Evolutionary conservation across 129 eudicot genomes (phyloP).

Genomic region (Centrapalus pauciflorus): DNA sequence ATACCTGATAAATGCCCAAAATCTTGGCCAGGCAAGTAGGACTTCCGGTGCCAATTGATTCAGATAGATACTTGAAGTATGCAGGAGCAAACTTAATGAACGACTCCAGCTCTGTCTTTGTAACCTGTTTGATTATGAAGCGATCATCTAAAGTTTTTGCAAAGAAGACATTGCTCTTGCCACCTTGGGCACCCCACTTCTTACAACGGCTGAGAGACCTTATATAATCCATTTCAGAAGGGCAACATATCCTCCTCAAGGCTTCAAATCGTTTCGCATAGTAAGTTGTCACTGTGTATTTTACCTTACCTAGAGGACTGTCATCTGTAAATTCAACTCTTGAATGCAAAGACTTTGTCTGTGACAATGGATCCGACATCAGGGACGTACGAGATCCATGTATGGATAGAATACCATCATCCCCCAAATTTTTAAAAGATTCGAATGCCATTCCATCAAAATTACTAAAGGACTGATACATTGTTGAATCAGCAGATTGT

Average conservation of each 20-base stretch:
- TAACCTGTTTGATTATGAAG: conserved; percentile 93
- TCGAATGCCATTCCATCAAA: conserved; percentile 57
- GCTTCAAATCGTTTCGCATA: conserved; percentile 81
- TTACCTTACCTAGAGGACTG: conserved; percentile 72
- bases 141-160: conserved; percentile 97
- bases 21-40: conserved; percentile 97
- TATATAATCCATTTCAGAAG: conserved; percentile 78
- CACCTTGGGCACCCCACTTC: conserved; percentile 99
- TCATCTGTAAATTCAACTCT: conserved; percentile 64
- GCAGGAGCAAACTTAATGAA: conserved; percentile 87
- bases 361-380: conserved; percentile 55
- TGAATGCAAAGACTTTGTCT: conserved; percentile 68
- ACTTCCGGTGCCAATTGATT: conserved; percentile 70
- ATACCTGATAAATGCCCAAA: conserved; percentile 97
- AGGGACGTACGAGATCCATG: conserved; percentile 53
- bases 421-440: conserved; percentile 57
- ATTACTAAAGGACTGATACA: conserved; percentile 43
- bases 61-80: conserved; percentile 83
- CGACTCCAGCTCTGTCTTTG: conserved; percentile 96
- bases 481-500: conserved; percentile 41
- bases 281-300: conserved; percentile 77
- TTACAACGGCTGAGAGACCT: conserved; percentile 91
- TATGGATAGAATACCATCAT: conserved; percentile 58
- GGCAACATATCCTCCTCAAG: conserved; percentile 82
- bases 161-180: conserved; percentile 95